These are phyloP conservation scores for Aspergillus spinulosporus DNA, from an alignment of 2,329 filamentous ascomycete genomes.

Conservation along the genomic window DNA sequence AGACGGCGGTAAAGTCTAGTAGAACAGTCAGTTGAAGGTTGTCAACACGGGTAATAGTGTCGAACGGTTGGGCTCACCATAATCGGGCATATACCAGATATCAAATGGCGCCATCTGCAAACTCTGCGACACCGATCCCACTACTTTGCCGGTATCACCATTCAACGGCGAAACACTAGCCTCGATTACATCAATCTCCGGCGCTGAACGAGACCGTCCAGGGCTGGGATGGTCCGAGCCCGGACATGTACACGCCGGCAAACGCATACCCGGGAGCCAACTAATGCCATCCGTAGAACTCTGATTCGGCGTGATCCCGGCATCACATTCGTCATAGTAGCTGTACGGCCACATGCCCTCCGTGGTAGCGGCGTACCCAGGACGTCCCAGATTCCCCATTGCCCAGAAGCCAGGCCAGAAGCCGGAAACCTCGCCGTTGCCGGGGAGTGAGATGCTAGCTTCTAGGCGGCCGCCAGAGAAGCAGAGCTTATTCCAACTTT, in stretches of 20 bases:
- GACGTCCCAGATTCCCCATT: conserved; percentile 71
- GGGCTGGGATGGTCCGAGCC: conserved; percentile 65
- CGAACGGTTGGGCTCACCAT: conserved; percentile 37
- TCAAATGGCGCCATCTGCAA: conserved; percentile 70
- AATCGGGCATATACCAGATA: conserved; percentile 66
- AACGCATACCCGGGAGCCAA: conserved; percentile 67
- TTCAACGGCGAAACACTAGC: conserved; percentile 60
- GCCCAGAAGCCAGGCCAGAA: conserved; percentile 78
- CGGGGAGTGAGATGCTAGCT: conserved; percentile 69
- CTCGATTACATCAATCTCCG: conserved; percentile 72
- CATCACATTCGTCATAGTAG: conserved; percentile 67
- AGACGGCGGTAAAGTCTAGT: conserved; percentile 63
- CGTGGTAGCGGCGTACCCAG: conserved; percentile 68
- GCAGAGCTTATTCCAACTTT: conserved; percentile 72
- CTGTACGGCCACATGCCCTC: conserved; percentile 75
- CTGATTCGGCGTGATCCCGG: conserved; percentile 71
- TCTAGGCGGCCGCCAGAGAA: conserved; percentile 71
- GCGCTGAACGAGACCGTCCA: conserved; percentile 65
- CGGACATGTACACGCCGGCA: conserved; percentile 67
- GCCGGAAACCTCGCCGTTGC: conserved; percentile 64
- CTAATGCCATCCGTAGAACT: conserved; percentile 67
- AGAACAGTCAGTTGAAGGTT: neutral
- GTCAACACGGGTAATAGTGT: too few species aligned
- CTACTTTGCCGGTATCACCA: conserved; percentile 47
- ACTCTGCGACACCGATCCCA: conserved; percentile 66